Conservation (phyloP, 129 eudicot genomes). For the Artemisia argyi region DNA sequence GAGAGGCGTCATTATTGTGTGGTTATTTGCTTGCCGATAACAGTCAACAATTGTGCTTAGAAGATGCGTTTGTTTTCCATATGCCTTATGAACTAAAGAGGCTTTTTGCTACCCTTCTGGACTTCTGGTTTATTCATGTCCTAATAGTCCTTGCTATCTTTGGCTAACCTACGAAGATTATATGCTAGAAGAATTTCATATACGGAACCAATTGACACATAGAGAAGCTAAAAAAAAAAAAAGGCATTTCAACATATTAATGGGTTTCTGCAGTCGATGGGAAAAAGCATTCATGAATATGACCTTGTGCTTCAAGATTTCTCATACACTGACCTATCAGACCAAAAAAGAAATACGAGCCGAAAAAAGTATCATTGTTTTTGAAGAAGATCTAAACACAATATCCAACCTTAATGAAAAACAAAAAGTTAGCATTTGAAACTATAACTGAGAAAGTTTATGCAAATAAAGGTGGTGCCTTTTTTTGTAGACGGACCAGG, state of each 20-base stretch:
- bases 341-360: background rate
- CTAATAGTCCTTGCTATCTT: background rate
- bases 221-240: background rate
- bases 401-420: background rate
- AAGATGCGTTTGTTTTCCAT: background rate
- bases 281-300: background rate
- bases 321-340: background rate
- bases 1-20: background rate
- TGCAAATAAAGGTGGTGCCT: background rate
- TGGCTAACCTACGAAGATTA: background rate
- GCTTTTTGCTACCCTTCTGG: background rate
- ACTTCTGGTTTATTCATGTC: background rate
- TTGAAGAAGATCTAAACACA: background rate
- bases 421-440: background rate
- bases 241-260: background rate
- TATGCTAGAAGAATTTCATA: background rate
- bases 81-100: slow-evolving; percentile 6
- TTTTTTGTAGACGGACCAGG: background rate
- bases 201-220: background rate
- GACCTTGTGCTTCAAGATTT: background rate
- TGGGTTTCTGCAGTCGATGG: background rate
- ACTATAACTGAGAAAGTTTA: background rate
- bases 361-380: background rate
- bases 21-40: background rate
- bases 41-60: background rate